phyloP scores from a whole-genome alignment of 805 yeast genomes.

The Candida loeiensis region DNA sequence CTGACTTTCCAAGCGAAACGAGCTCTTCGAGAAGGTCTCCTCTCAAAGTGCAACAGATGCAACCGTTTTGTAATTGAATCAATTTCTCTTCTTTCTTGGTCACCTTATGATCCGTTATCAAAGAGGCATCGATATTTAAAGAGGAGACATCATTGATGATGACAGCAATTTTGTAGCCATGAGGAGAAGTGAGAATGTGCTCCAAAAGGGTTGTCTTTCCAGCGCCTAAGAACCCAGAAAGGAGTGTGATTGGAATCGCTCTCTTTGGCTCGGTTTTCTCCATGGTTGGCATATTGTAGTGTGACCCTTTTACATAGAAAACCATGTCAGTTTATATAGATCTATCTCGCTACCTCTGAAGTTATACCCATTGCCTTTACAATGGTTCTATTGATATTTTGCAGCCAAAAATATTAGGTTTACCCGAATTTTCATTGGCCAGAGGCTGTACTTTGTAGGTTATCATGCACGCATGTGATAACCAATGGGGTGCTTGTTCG shows the following conservation, averaged over 20 bases:
- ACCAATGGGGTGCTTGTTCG: not conserved
- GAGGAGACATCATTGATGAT: slow-evolving; percentile 45
- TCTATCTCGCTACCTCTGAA: not conserved
- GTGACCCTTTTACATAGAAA: not conserved
- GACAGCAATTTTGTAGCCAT: slow-evolving; percentile 43
- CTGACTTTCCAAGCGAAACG: slow-evolving; percentile 29
- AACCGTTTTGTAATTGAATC: slow-evolving; percentile 46
- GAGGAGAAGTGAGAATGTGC: slow-evolving; percentile 36
- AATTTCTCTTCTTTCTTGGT: slow-evolving; percentile 41
- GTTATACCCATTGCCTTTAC: not conserved
- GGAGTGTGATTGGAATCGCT: slow-evolving; percentile 44
- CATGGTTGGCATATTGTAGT: not conserved
- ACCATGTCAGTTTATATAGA: not conserved
- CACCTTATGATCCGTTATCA: slow-evolving; percentile 37
- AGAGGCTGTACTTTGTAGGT: not conserved
- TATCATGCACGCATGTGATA: not conserved
- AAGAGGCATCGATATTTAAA: slow-evolving; percentile 42
- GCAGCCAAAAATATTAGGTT: not conserved
- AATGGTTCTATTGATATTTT: not conserved
- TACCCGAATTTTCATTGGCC: not conserved
- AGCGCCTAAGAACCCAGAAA: slow-evolving; percentile 46
- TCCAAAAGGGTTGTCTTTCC: slow-evolving; percentile 49
- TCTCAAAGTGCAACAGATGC: slow-evolving; percentile 47
- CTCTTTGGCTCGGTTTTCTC: not conserved
- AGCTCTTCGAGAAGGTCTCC: slow-evolving; percentile 46